Percentiles rank a stretch among this genome's conserved stretches.
Conservation (phyloP, 2,329 filamentous ascomycete species). For the Sordariomycetes sp. region DNA sequence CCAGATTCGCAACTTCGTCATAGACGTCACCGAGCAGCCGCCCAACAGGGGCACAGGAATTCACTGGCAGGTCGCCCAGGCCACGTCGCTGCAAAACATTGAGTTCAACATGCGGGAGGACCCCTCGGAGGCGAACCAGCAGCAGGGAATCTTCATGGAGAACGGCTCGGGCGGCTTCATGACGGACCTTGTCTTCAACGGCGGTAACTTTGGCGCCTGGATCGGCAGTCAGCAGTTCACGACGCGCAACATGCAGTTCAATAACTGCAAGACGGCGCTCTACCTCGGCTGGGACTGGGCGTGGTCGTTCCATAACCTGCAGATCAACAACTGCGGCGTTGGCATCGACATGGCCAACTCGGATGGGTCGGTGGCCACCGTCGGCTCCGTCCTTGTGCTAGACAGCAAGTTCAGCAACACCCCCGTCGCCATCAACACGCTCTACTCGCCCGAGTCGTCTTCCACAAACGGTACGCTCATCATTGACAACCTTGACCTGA, state of each 20-base stretch:
- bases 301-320: slow-evolving; percentile 65
- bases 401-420: slow-evolving; percentile 73
- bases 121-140: slow-evolving; percentile 47
- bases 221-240: slow-evolving; percentile 83
- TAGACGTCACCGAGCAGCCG: slow-evolving; percentile 59
- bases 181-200: slow-evolving; percentile 72
- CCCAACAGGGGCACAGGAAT: slow-evolving; percentile 52
- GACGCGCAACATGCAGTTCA: slow-evolving; percentile 70
- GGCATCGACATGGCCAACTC: slow-evolving; percentile 68
- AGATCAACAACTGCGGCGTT: slow-evolving; percentile 50
- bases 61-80: slow-evolving; percentile 79
- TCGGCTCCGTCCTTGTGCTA: slow-evolving; percentile 73
- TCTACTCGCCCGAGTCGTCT: slow-evolving; percentile 49
- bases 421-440: slow-evolving; percentile 61
- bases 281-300: slow-evolving; percentile 91
- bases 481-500: slow-evolving; percentile 82
- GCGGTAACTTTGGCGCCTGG: slow-evolving; percentile 65
- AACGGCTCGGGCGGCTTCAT: slow-evolving; percentile 78
- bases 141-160: slow-evolving; percentile 74
- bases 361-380: slow-evolving; percentile 45
- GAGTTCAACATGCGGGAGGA: slow-evolving; percentile 67
- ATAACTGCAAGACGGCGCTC: slow-evolving; percentile 68
- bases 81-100: slow-evolving; percentile 69
- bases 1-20: slow-evolving; percentile 68
- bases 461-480: slow-evolving; percentile 70